These are phyloP conservation scores for Cardamine occulta DNA, from an alignment of 345 rosid species.

Conservation along the genomic window DNA sequence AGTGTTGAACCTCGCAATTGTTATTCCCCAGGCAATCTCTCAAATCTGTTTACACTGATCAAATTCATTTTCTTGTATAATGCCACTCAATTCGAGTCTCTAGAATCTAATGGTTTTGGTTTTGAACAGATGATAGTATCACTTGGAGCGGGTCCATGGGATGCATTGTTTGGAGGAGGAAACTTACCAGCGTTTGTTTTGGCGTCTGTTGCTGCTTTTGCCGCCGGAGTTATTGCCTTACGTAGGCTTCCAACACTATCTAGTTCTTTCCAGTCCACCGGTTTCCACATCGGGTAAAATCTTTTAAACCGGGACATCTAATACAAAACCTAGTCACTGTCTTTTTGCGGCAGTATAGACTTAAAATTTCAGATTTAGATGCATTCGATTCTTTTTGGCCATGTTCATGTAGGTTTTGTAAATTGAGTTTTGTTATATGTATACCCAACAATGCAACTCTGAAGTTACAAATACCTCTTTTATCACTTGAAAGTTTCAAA, in stretches of 20 bases:
- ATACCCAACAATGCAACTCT: slow-evolving; percentile 11
- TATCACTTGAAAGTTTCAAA: background rate
- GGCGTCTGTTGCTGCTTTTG: slow-evolving; percentile 74
- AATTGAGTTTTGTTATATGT: slow-evolving; percentile 32
- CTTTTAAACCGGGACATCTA: slow-evolving; percentile 7
- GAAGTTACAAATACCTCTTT: background rate
- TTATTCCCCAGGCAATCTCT: slow-evolving; percentile 74
- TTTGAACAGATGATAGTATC: slow-evolving; percentile 74
- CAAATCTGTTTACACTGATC: background rate
- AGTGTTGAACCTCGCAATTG: slow-evolving; percentile 92
- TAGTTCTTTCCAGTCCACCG: slow-evolving; percentile 66
- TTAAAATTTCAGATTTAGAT: slow-evolving; percentile 36
- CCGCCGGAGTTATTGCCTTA: slow-evolving; percentile 68
- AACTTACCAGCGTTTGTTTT: slow-evolving; percentile 88
- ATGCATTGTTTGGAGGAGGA: slow-evolving; percentile 95
- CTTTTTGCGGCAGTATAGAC: slow-evolving; percentile 12
- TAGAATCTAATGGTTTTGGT: background rate
- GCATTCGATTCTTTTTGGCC: slow-evolving; percentile 40
- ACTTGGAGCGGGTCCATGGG: slow-evolving; percentile 98
- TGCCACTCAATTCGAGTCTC: background rate
- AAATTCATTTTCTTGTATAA: background rate
- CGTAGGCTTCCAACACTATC: slow-evolving; percentile 75
- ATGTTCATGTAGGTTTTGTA: slow-evolving; percentile 32
- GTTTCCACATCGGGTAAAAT: slow-evolving; percentile 77
- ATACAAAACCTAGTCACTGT: slow-evolving; percentile 1